These are phyloP conservation scores for Talaromyces sp. DNA, from an alignment of 2,329 filamentous ascomycete species.

Conservation along the genomic window DNA sequence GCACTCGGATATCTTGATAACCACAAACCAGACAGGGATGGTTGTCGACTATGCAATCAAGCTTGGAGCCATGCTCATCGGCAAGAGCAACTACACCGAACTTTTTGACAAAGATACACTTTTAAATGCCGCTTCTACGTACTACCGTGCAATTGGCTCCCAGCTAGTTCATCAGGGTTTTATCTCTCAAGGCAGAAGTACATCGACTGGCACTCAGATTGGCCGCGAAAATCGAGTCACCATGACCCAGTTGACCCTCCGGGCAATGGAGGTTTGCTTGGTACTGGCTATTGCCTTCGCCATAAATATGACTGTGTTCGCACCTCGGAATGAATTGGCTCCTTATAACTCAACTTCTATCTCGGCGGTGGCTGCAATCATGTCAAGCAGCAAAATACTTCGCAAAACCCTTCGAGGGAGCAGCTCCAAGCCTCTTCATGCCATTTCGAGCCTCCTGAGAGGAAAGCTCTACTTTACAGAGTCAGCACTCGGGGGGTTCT, in stretches of 20 bases:
- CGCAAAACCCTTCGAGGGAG: conserved; percentile 1
- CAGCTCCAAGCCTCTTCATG: background rate
- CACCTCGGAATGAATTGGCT: background rate
- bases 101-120: conserved; percentile 2
- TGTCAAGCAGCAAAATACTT: conserved; percentile 7
- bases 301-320: background rate
- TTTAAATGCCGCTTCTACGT: background rate
- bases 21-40: background rate
- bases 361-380: conserved; percentile 7
- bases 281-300: background rate
- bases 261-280: conserved; percentile 10
- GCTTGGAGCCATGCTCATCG: conserved; percentile 3
- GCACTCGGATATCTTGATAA: background rate
- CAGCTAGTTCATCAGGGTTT: conserved; percentile 10
- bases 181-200: background rate
- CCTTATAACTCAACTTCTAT: conserved; percentile 9
- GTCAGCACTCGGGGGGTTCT: background rate
- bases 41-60: background rate
- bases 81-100: background rate
- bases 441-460: background rate
- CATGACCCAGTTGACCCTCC: conserved; percentile 11
- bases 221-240: conserved; percentile 1
- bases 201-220: background rate
- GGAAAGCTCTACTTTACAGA: background rate
- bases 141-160: conserved; percentile 9